Base-by-base conservation (phyloP, 306 rosid species). In the Rosa multiflora region DNA sequence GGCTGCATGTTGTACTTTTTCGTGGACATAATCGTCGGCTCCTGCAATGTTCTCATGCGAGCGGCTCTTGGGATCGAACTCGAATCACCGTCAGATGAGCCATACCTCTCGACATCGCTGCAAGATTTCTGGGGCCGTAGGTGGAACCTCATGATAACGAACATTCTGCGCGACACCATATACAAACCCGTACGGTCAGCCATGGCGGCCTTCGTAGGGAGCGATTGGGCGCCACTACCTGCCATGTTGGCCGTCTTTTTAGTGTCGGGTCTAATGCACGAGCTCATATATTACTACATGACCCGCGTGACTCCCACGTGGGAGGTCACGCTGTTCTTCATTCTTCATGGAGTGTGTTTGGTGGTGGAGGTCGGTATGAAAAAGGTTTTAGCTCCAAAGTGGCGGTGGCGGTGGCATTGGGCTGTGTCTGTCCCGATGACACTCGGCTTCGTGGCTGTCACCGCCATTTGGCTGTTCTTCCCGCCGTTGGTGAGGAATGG, bases 231-330 rank as follows among this genome's bases (percentile, higher is more conserved):
- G 39, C 70, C 62, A 1, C 5, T 39, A 3, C 70, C 73, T 6
- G 79, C 77, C 0, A 46, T 79, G 17, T 13, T 67, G 10, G 74
- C 79, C 1, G 9, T 72, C 17, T 85, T 85, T 61, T 6, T 79
- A 2, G 79, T 82, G 12, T 85, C 88, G 37, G 88, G 88, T 53
- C 2, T 82, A 4, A 85, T 85, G 88, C 88, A 82, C 68, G 82
- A 82, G 67, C 64, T 76, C 3, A 32, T 82, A 62, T 76, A 47
- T 51, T 79, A 26, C 32, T 85, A 76, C 79, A 52, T 82, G 39
- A 78, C 79, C 18, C 71, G 77, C 12, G 82, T 15, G 70, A 10
- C 18, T 48, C 88, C 88, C 73, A 63, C 79, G 69, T 82, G 86
- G 88, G 84, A 85, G 35, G 85, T 85, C 15, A 82, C 85, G 18